A percentile compares a stretch with the other conserved stretches of the same genome.
Conservation (phyloP, 352 stramenopile genomes). For the Elongisporangium undulatum region DNA sequence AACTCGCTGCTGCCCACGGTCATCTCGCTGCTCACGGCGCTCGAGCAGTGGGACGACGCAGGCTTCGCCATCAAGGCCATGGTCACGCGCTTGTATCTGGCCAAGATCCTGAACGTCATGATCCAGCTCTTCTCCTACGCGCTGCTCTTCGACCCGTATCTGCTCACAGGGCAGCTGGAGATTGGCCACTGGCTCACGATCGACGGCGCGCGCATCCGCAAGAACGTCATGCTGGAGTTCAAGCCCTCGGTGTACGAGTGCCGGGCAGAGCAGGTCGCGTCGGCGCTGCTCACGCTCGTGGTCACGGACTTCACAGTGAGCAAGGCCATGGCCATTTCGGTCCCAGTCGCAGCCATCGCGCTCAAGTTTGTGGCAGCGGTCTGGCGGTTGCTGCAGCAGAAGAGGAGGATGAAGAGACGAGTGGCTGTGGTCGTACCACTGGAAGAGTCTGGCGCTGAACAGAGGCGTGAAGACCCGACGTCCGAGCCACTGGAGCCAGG, state of each 20-base stretch:
- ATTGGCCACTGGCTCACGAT: slow-evolving; percentile 31
- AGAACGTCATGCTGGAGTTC: slow-evolving; percentile 68
- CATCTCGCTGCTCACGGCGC: slow-evolving; percentile 53
- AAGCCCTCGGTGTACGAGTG: slow-evolving; percentile 45
- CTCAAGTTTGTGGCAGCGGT: slow-evolving; percentile 14
- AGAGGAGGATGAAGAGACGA: slow-evolving; percentile 7
- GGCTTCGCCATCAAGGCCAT: slow-evolving; percentile 82
- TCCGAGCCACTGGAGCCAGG: not conserved
- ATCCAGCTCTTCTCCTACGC: slow-evolving; percentile 78
- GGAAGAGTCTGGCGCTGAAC: not conserved
- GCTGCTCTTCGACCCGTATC: slow-evolving; percentile 58
- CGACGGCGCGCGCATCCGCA: slow-evolving; percentile 34
- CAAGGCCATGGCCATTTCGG: slow-evolving; percentile 44
- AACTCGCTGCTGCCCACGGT: slow-evolving; percentile 64
- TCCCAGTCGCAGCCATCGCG: slow-evolving; percentile 17
- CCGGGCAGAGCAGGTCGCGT: slow-evolving; percentile 57
- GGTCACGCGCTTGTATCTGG: slow-evolving; percentile 73
- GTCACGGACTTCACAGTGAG: slow-evolving; percentile 70
- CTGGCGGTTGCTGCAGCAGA: slow-evolving; percentile 7
- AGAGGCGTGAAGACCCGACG: not conserved
- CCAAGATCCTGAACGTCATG: slow-evolving; percentile 80
- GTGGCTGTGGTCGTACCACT: slow-evolving; percentile 19
- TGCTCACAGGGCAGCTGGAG: slow-evolving; percentile 38
- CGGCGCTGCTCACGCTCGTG: slow-evolving; percentile 60
- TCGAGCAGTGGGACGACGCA: slow-evolving; percentile 77